Conservation (phyloP, 768 basidiomycete species). For the Tylopilus sp. region DNA sequence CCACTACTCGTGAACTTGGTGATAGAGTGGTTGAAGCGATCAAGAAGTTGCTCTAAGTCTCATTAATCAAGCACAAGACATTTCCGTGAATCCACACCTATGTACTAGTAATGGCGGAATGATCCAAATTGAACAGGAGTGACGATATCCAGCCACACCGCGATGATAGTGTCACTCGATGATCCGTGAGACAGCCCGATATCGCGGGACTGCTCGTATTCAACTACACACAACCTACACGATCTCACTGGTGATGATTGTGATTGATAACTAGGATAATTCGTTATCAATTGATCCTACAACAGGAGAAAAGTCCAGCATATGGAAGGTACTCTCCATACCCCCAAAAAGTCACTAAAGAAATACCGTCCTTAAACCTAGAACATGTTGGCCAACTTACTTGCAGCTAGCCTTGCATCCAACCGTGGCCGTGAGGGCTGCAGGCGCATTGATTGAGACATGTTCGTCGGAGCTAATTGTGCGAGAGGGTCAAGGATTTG, state of each 20-base stretch:
- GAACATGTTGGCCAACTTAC: slow-evolving; percentile 89
- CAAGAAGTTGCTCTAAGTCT: slow-evolving; percentile 47
- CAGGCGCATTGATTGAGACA: slow-evolving; percentile 72
- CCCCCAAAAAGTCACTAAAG: background rate
- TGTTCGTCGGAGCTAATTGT: slow-evolving; percentile 53
- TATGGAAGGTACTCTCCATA: slow-evolving; percentile 9
- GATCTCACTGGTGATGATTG: too few species aligned
- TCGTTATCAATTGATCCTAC: too few species aligned
- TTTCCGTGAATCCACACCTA: too few species aligned
- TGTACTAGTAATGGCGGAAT: too few species aligned
- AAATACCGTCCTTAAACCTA: slow-evolving; percentile 29
- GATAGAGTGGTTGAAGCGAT: slow-evolving; percentile 77
- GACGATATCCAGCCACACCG: too few species aligned
- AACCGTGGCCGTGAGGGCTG: slow-evolving; percentile 69
- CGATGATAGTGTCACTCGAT: too few species aligned
- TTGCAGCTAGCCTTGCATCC: slow-evolving; percentile 83
- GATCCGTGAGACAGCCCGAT: too few species aligned
- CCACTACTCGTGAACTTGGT: slow-evolving; percentile 75
- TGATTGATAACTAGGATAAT: too few species aligned
- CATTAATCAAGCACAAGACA: background rate
- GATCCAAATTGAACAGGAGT: background rate
- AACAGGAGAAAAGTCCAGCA: slow-evolving; percentile 18
- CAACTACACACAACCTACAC: too few species aligned
- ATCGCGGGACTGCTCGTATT: too few species aligned
- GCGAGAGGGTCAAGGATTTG: slow-evolving; percentile 60